Evolutionary conservation across 1,284 basidiomycete species (phyloP), one percentile per base, ranked within the genome.

Genomic region (Hymenochaete sp.): DNA sequence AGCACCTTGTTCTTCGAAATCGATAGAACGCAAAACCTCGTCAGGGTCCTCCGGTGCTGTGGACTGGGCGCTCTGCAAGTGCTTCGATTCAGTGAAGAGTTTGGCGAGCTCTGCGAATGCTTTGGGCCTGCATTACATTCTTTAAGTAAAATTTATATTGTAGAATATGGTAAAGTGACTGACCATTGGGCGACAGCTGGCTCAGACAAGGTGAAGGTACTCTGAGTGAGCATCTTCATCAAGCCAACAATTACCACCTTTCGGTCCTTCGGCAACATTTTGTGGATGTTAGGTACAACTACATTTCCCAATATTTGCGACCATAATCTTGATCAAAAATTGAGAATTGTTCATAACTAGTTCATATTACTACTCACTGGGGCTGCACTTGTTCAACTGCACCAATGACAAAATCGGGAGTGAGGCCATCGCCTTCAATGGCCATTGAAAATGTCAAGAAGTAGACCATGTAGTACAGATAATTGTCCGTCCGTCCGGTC

Each of bases 241-340:
- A 95, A 60, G 9, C 93, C 95, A n/a, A 96, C 80, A 7, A 76
- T 79, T 7, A 82, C 81, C 19, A 93, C 66, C 59, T 93, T 95
- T 27, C 90, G 77, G 56, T 93, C 85, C 60, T 85, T 85, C 44
- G 75, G 73, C 0, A 81, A 77, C 56, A 90, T 79, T 61, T 89
- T 89, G 2, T 84, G 75, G 2, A 86, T 72, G 60, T 95, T 85
- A 0, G 91, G 82, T 8, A 90, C 67, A 31, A 98, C 68, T 50
- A 98, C 83, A 52, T 81, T 85, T 16, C 70, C 72, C 33, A 93
- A 62, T 38, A 99, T 69, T 56, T 93, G 88, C 0, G 75, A 74
- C 77, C 93, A 97, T 19, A 98, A 68, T 32, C 91, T 93, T 49
- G 9, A 9, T 38, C n/a, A n/a, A 35, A 6, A 41, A 6, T 29